Conservation (phyloP, 768 basidiomycete genomes). For the Candolleomyces eurysporus region DNA sequence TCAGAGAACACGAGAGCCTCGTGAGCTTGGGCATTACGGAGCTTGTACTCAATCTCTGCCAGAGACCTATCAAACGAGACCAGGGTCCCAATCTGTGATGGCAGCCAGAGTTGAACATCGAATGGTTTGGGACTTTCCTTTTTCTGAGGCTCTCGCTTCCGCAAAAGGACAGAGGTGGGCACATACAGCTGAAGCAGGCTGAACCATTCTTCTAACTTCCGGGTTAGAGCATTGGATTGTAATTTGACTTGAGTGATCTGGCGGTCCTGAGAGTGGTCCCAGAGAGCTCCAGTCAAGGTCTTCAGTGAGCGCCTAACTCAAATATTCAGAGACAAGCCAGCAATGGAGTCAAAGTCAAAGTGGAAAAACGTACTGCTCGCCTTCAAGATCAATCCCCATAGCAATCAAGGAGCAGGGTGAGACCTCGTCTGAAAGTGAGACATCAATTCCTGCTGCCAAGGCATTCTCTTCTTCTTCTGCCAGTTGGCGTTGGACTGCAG, state of each 20-base stretch:
- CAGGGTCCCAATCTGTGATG: conserved; percentile 14
- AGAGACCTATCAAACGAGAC: neutral
- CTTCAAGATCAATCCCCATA: neutral
- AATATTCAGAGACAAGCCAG: neutral
- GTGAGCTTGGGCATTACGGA: conserved; percentile 22
- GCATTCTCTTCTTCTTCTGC: too few species aligned
- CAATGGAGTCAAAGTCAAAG: neutral
- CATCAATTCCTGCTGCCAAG: too few species aligned
- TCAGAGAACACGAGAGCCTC: conserved; percentile 20
- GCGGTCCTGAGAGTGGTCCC: neutral
- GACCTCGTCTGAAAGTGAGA: neutral
- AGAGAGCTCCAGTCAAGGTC: neutral
- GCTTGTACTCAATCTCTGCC: conserved; percentile 15
- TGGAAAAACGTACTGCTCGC: neutral
- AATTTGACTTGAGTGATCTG: neutral
- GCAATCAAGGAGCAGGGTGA: neutral
- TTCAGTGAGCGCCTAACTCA: neutral
- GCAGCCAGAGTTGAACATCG: conserved; percentile 18
- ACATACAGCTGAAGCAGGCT: neutral
- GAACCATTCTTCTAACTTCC: neutral
- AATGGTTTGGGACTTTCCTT: neutral
- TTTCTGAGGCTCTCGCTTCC: too few species aligned
- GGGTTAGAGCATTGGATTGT: neutral
- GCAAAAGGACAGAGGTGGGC: neutral
- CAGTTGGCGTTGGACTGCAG: too few species aligned